phyloP scores from a whole-genome alignment of 768 basidiomycete genomes.

The Holtermannia corniformis region DNA sequence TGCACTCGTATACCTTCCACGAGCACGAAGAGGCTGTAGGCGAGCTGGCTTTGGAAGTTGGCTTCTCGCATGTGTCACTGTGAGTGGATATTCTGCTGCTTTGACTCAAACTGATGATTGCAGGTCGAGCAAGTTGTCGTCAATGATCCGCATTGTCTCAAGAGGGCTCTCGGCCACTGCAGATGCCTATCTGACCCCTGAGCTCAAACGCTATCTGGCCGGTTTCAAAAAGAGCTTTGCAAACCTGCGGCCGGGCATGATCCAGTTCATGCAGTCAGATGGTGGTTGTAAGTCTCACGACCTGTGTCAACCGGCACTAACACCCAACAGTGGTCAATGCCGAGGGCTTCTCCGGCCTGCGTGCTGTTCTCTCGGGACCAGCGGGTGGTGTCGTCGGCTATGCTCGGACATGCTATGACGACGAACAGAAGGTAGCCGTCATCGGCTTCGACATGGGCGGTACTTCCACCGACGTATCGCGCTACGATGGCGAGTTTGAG shows the following conservation, averaged over 20 bases:
- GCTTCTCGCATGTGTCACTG: constrained; percentile 68
- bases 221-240: constrained; percentile 42
- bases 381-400: constrained; percentile 95
- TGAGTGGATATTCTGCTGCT: too few species aligned
- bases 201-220: constrained; percentile 68
- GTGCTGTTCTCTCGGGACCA: constrained; percentile 75
- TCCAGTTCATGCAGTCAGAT: constrained; percentile 2
- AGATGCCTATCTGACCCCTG: constrained; percentile 89
- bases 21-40: constrained; percentile 67
- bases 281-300: not conserved
- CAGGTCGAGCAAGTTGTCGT: constrained; percentile 49
- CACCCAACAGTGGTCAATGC: constrained; percentile 43
- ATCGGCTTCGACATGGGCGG: constrained; percentile 91
- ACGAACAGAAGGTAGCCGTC: constrained; percentile 59
- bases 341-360: constrained; percentile 86
- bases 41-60: constrained; percentile 59
- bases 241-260: constrained; percentile 9
- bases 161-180: constrained; percentile 84
- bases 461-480: constrained; percentile 87
- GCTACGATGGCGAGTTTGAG: constrained; percentile 82
- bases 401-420: constrained; percentile 80
- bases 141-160: constrained; percentile 55
- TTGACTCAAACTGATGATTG: too few species aligned
- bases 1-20: constrained; percentile 81
- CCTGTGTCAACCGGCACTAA: not conserved